Conservation (phyloP, 108 stramenopile species). For the Stephanodiscus triporus region DNA sequence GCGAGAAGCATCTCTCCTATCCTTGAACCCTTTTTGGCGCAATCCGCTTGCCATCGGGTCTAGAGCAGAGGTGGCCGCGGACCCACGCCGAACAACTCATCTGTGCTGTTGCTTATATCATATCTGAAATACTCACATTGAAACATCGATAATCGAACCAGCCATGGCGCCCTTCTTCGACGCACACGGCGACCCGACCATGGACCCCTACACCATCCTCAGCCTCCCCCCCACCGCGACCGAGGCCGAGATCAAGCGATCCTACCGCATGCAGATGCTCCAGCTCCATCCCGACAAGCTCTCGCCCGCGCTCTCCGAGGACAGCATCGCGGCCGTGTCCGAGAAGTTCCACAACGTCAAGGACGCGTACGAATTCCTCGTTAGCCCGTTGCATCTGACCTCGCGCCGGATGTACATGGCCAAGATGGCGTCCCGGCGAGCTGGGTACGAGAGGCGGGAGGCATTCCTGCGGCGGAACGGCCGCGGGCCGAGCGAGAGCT, state of each 20-base stretch:
- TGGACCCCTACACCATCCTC: slow-evolving; percentile 39
- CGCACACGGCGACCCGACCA: slow-evolving; percentile 28
- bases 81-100: too few relatives aligned
- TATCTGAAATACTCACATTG: too few relatives aligned
- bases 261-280: slow-evolving; percentile 44
- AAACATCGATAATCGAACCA: too few relatives aligned
- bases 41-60: too few relatives aligned
- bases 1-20: too few relatives aligned
- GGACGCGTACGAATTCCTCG: slow-evolving; percentile 47
- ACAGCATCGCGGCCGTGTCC: slow-evolving; percentile 25
- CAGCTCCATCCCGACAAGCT: slow-evolving; percentile 49
- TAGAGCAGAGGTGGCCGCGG: too few relatives aligned
- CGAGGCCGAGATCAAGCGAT: slow-evolving; percentile 40
- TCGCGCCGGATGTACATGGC: slow-evolving; percentile 35
- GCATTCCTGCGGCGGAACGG: slow-evolving; percentile 30
- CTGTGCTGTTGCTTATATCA: too few relatives aligned
- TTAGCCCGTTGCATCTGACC: slow-evolving; percentile 30
- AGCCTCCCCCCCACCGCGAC: slow-evolving; percentile 30
- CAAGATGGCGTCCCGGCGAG: slow-evolving; percentile 33
- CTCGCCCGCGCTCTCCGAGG: slow-evolving; percentile 16
- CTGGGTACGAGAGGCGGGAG: slow-evolving; percentile 42
- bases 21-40: too few relatives aligned
- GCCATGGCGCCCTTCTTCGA: slow-evolving; percentile 46
- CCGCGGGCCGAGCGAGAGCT: too few relatives aligned
- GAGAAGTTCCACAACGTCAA: slow-evolving; percentile 50